These are phyloP conservation scores for Eimeria falciformis DNA, from an alignment of 169 alveolate species.

Conservation along the genomic window DNA sequence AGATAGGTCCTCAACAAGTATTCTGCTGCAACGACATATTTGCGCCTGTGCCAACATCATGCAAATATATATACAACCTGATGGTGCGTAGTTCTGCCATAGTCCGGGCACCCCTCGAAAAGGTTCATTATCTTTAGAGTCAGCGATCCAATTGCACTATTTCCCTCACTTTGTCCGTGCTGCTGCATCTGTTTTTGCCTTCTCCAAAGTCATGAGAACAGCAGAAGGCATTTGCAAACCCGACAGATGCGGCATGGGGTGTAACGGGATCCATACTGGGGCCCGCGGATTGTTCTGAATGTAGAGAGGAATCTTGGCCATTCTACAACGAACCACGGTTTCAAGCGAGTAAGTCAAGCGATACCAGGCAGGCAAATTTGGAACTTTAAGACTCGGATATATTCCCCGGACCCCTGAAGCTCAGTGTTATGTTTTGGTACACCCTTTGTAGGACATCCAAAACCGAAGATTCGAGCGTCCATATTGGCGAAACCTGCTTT, in stretches of 20 bases:
- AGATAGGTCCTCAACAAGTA: slow-evolving; percentile 91
- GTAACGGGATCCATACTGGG: slow-evolving; percentile 90
- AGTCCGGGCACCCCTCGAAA: background rate
- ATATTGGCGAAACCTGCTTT: background rate
- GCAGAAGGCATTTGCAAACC: slow-evolving; percentile 76
- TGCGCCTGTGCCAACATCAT: slow-evolving; percentile 81
- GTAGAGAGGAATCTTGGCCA: slow-evolving; percentile 85
- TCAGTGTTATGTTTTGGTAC: background rate
- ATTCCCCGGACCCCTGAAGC: background rate
- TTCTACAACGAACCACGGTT: slow-evolving; percentile 45
- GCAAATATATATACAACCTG: too few species aligned
- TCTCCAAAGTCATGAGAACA: slow-evolving; percentile 83
- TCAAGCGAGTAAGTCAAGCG: background rate
- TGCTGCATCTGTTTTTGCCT: slow-evolving; percentile 83
- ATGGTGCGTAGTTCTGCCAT: too few species aligned
- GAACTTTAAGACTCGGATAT: background rate
- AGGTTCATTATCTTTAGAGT: background rate
- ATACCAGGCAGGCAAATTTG: background rate
- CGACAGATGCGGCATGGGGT: slow-evolving; percentile 81
- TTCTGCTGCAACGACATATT: slow-evolving; percentile 85
- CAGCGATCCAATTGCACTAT: background rate
- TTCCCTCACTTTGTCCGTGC: slow-evolving; percentile 82
- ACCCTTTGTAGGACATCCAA: too few species aligned
- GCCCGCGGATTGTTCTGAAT: slow-evolving; percentile 85
- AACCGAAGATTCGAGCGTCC: background rate